Conservation (phyloP, 129 eudicot genomes). For the Chrysanthemum makinoi region DNA sequence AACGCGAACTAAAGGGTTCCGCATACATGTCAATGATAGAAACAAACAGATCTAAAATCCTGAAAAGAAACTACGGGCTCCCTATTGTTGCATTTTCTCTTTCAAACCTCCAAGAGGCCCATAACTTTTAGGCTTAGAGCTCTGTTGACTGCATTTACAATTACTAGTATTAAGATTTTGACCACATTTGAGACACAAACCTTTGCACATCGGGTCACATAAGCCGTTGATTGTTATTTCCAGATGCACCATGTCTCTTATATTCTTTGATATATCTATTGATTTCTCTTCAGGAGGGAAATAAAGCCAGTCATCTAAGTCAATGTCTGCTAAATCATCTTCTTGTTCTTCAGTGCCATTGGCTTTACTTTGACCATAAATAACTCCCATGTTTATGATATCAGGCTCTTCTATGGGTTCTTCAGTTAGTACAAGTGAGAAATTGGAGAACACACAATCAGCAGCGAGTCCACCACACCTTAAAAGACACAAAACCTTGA, state of each 20-base stretch:
- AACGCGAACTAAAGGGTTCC: too few species aligned
- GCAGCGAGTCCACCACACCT: constrained; percentile 92
- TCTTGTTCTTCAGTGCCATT: constrained; percentile 31
- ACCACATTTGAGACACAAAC: constrained; percentile 76
- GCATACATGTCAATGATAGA: not conserved
- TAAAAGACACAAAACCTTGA: constrained; percentile 5
- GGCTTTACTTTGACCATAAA: constrained; percentile 46
- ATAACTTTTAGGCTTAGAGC: constrained; percentile 34
- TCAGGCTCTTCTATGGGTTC: constrained; percentile 84
- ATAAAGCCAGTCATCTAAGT: constrained; percentile 71
- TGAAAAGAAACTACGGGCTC: not conserved
- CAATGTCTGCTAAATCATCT: constrained; percentile 52
- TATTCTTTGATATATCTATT: constrained; percentile 79
- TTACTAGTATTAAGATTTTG: constrained; percentile 56
- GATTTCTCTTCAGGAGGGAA: constrained; percentile 72
- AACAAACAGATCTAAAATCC: constrained; percentile 2
- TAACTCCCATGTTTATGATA: constrained; percentile 58
- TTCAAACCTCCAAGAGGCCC: constrained; percentile 71
- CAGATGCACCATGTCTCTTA: constrained; percentile 81
- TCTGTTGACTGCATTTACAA: constrained; percentile 51
- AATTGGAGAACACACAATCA: constrained; percentile 61
- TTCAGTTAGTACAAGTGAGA: constrained; percentile 73
- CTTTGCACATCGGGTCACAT: constrained; percentile 76
- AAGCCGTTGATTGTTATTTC: constrained; percentile 65
- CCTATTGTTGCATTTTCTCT: constrained; percentile 53